Evolutionary conservation across 345 rosid species (phyloP).

Genomic region (Eucalyptus fibrosa): DNA sequence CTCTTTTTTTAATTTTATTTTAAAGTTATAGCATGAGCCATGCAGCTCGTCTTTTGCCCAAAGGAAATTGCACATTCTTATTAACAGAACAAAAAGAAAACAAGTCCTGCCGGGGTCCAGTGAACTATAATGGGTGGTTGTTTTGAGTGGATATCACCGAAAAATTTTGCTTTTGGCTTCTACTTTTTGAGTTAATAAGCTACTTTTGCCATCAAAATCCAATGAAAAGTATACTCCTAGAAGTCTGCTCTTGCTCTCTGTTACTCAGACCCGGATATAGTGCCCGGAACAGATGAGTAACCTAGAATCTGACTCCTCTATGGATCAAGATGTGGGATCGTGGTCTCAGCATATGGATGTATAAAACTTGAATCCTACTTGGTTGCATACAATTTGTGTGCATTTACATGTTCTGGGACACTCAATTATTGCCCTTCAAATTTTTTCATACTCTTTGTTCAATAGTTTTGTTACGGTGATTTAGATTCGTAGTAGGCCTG

Average conservation of each 20-base stretch:
- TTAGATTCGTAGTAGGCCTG: background rate
- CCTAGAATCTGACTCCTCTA: background rate
- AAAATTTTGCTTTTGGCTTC: background rate
- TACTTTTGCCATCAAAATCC: background rate
- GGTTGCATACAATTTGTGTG: background rate
- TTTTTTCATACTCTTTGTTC: background rate
- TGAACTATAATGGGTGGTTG: background rate
- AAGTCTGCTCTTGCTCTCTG: background rate
- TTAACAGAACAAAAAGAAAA: background rate
- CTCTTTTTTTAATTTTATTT: rapidly evolving
- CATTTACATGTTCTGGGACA: background rate
- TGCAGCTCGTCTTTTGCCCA: background rate
- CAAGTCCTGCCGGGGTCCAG: background rate
- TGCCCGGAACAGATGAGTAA: background rate
- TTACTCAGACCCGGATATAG: background rate
- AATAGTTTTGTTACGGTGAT: background rate
- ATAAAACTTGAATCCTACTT: background rate
- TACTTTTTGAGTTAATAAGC: background rate
- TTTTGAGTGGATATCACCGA: background rate
- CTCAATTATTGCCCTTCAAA: background rate
- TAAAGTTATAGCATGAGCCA: background rate
- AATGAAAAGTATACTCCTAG: background rate
- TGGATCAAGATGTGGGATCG: background rate
- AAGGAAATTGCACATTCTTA: background rate
- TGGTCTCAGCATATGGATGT: background rate